Evolutionary conservation across 2,329 filamentous ascomycete species (phyloP).

Genomic region (Beauveria sp.): DNA sequence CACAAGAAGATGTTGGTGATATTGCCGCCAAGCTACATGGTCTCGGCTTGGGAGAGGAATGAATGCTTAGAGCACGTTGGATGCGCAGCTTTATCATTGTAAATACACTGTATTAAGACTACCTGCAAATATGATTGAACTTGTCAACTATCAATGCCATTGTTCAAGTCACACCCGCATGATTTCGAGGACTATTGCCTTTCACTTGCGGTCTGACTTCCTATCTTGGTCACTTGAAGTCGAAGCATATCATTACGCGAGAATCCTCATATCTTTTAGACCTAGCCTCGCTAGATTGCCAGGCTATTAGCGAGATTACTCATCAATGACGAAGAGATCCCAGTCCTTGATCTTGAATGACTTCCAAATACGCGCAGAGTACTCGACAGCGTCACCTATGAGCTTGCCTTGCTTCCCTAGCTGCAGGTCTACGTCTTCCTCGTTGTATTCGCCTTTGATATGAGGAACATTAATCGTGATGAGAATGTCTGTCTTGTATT

Average conservation of each 20-base stretch:
- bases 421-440: constrained; percentile 62
- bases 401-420: constrained; percentile 58
- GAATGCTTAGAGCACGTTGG: neutral
- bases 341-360: constrained; percentile 75
- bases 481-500: constrained; percentile 70
- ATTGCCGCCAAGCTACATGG: constrained; percentile 20
- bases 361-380: constrained; percentile 59
- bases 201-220: neutral
- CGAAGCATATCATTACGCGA: neutral
- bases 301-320: neutral
- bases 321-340: constrained; percentile 52
- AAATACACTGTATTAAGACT: constrained; percentile 1
- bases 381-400: constrained; percentile 61
- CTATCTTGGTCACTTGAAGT: neutral
- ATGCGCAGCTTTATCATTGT: neutral
- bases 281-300: neutral
- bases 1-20: constrained; percentile 10
- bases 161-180: neutral
- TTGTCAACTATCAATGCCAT: constrained; percentile 9
- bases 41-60: constrained; percentile 19
- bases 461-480: constrained; percentile 86
- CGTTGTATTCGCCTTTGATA: constrained; percentile 64
- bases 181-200: neutral
- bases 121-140: neutral
- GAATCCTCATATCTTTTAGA: neutral